A percentile compares a stretch with the other conserved stretches of the same genome.
Conservation (phyloP, 2,329 filamentous ascomycete genomes). For the Aspergillus phoenicis region DNA sequence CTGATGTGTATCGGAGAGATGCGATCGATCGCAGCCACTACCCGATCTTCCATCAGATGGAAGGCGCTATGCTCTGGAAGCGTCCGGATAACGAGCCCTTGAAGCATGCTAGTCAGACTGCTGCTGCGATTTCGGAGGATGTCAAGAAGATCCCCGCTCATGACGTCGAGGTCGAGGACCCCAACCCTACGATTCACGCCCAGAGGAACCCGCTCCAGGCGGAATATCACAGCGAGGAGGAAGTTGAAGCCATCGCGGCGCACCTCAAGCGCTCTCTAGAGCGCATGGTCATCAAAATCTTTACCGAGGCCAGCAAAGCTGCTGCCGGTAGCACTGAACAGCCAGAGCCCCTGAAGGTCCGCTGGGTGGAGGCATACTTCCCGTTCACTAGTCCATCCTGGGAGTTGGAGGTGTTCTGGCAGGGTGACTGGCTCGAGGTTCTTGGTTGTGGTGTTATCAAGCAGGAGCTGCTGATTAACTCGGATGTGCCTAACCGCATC, state of each 20-base stretch:
- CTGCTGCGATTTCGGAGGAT: constrained; percentile 68
- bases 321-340: constrained; percentile 60
- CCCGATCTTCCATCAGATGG: constrained; percentile 98
- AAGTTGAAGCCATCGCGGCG: constrained; percentile 77
- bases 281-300: constrained; percentile 85
- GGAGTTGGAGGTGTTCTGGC: constrained; percentile 95
- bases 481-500: constrained; percentile 71
- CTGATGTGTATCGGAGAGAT: constrained; percentile 94
- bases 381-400: constrained; percentile 94
- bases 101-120: constrained; percentile 48
- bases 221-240: constrained; percentile 68
- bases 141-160: constrained; percentile 72
- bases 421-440: constrained; percentile 92
- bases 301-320: constrained; percentile 73
- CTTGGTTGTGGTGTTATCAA: constrained; percentile 89
- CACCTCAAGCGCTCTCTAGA: constrained; percentile 91
- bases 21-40: constrained; percentile 95
- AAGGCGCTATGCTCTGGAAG: constrained; percentile 89
- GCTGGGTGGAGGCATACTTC: constrained; percentile 97
- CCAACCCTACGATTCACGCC: constrained; percentile 74
- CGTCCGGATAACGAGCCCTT: constrained; percentile 49
- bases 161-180: constrained; percentile 76
- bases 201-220: constrained; percentile 82
- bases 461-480: constrained; percentile 77
- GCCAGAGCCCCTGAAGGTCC: constrained; percentile 76